These are phyloP conservation scores for Ophiostoma montium DNA, from an alignment of 2,329 filamentous ascomycete genomes.

Conservation along the genomic window DNA sequence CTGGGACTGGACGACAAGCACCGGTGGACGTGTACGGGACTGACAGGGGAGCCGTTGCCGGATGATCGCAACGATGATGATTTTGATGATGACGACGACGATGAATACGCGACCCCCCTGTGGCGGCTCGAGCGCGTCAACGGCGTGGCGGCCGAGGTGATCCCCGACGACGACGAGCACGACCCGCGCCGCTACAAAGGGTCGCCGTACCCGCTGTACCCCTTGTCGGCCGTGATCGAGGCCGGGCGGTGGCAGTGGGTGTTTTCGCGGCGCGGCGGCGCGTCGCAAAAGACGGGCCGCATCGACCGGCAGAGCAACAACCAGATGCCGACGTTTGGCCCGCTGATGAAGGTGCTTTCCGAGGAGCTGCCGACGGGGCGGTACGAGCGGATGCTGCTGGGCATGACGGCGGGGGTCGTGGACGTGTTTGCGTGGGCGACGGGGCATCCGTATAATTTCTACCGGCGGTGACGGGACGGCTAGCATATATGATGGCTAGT, in stretches of 20 bases:
- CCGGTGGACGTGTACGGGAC: slow-evolving; percentile 17
- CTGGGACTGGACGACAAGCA: slow-evolving; percentile 22
- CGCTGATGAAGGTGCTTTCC: slow-evolving; percentile 12
- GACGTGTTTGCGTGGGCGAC: slow-evolving; percentile 12
- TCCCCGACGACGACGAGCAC: neutral
- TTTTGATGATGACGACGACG: slow-evolving; percentile 1
- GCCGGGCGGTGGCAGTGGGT: slow-evolving; percentile 21
- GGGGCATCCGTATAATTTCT: neutral
- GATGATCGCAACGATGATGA: slow-evolving; percentile 2
- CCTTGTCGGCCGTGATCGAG: slow-evolving; percentile 14
- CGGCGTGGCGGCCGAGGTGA: slow-evolving; percentile 2
- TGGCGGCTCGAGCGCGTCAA: slow-evolving; percentile 17
- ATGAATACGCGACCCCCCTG: slow-evolving; percentile 7
- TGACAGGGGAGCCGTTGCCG: slow-evolving; percentile 10
- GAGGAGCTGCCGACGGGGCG: slow-evolving; percentile 22
- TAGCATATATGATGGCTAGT: no score
- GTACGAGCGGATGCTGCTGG: slow-evolving; percentile 19
- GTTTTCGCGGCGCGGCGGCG: slow-evolving; percentile 12
- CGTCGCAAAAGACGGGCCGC: slow-evolving; percentile 1
- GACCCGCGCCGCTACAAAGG: neutral
- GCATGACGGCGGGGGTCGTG: slow-evolving; percentile 7
- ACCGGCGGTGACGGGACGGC: neutral
- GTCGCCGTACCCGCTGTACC: slow-evolving; percentile 11
- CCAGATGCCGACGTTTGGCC: neutral
- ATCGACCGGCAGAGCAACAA: slow-evolving; percentile 5